These are phyloP conservation scores for Sporobolomyces phaffii DNA, from an alignment of 768 basidiomycete species.

Conservation along the genomic window DNA sequence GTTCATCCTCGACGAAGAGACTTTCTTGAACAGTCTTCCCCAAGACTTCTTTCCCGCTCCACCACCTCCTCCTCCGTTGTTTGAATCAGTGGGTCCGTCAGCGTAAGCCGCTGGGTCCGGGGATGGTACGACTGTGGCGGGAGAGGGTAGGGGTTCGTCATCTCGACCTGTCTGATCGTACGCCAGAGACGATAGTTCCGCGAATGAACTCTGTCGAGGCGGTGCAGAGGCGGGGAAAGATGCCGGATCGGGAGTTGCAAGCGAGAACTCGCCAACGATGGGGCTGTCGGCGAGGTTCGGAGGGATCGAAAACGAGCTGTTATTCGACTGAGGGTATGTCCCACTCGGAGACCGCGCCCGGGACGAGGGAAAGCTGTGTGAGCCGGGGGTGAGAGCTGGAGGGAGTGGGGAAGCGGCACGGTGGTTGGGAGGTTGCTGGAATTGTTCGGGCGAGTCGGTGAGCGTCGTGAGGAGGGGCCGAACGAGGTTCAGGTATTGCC, in stretches of 20 bases:
- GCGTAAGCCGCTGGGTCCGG: neutral
- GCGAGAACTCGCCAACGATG: neutral
- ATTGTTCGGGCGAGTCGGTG: conserved; percentile 37
- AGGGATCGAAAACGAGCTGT: conserved; percentile 30
- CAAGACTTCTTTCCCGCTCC: conserved; percentile 10
- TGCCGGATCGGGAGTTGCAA: neutral
- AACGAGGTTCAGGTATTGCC: conserved; percentile 83
- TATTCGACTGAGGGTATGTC: neutral
- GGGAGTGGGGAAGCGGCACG: conserved; percentile 61
- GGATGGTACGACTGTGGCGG: neutral
- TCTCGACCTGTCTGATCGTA: neutral
- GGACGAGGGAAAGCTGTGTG: conserved; percentile 56
- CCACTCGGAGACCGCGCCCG: conserved; percentile 5
- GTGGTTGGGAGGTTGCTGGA: conserved; percentile 40
- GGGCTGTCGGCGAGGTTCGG: conserved; percentile 21
- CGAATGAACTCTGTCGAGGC: neutral
- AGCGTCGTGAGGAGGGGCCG: conserved; percentile 60
- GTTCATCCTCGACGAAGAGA: conserved; percentile 15
- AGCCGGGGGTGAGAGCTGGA: conserved; percentile 37
- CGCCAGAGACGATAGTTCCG: neutral
- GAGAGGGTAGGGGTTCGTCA: conserved; percentile 1
- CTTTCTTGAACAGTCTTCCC: conserved; percentile 36
- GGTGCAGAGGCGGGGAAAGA: neutral
- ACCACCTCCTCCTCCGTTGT: neutral
- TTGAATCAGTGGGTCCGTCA: neutral